phyloP scores from a whole-genome alignment of 192 early-diverging fungal species.

The Backusella circina region DNA sequence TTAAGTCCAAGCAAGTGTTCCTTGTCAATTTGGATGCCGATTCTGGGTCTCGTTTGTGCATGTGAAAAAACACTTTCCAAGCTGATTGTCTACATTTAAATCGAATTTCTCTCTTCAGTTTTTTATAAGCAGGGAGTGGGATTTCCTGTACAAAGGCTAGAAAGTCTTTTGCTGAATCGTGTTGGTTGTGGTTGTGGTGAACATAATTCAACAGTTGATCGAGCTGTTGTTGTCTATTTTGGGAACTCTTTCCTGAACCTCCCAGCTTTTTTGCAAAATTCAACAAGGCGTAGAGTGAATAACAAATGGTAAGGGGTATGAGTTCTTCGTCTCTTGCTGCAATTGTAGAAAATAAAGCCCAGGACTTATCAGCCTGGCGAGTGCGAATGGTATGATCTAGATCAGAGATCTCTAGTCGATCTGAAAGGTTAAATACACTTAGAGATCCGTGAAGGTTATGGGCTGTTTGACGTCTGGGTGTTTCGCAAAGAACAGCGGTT shows the following conservation, averaged over 20 bases:
- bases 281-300: slow-evolving; percentile 13
- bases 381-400: slow-evolving; percentile 13
- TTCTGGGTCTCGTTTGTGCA: background rate
- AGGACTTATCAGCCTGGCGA: slow-evolving; percentile 15
- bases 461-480: background rate
- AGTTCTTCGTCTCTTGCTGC: background rate
- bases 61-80: slow-evolving; percentile 4
- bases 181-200: background rate
- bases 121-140: slow-evolving; percentile 19
- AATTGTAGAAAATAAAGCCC: slow-evolving; percentile 17
- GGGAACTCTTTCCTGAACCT: background rate
- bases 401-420: background rate
- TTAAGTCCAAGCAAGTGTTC: background rate
- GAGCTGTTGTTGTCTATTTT: slow-evolving; percentile 7
- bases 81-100: background rate
- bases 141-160: background rate
- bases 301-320: slow-evolving; percentile 15
- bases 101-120: slow-evolving; percentile 8
- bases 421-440: slow-evolving; percentile 2
- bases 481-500: background rate
- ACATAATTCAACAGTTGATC: slow-evolving; percentile 21
- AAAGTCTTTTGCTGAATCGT: background rate
- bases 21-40: background rate
- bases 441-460: background rate
- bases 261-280: background rate